phyloP scores from a whole-genome alignment of 805 yeast genomes.

The Cephaloascus albidus region DNA sequence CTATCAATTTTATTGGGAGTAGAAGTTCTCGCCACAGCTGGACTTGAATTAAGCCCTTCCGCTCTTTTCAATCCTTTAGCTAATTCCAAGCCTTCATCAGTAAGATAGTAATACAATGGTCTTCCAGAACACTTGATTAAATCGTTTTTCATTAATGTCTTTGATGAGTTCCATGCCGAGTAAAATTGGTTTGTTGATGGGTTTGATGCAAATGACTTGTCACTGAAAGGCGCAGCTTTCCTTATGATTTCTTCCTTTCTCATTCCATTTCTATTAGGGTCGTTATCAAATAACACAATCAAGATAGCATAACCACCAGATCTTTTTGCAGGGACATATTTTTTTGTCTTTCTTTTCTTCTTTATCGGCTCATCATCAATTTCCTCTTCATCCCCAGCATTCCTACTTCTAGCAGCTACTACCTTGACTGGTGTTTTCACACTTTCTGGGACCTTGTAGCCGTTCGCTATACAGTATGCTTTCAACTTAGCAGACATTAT shows the following conservation, averaged over 20 bases:
- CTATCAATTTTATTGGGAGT: slow-evolving; percentile 3
- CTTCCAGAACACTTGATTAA: slow-evolving; percentile 48
- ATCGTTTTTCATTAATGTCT: slow-evolving; percentile 51
- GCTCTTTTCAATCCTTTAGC: slow-evolving; percentile 48
- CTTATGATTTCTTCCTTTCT: slow-evolving; percentile 50
- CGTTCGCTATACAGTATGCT: slow-evolving; percentile 48
- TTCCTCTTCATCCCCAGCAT: slow-evolving; percentile 3
- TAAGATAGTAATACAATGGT: slow-evolving; percentile 52
- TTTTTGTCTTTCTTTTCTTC: slow-evolving; percentile 11
- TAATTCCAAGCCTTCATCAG: slow-evolving; percentile 59
- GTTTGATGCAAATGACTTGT: slow-evolving; percentile 47
- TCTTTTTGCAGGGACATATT: slow-evolving; percentile 63
- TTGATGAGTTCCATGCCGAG: slow-evolving; percentile 70
- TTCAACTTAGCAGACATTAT: slow-evolving; percentile 36
- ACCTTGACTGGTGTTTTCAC: slow-evolving; percentile 1
- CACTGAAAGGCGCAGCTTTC: slow-evolving; percentile 46
- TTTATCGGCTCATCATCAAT: slow-evolving; percentile 7
- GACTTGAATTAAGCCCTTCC: slow-evolving; percentile 19
- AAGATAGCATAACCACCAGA: slow-evolving; percentile 84
- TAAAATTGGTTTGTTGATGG: slow-evolving; percentile 54
- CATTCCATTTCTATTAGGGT: slow-evolving; percentile 43
- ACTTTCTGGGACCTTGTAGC: slow-evolving; percentile 30
- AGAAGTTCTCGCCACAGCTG: slow-evolving; percentile 3
- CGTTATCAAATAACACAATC: slow-evolving; percentile 44
- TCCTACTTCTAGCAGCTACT: not conserved